phyloP scores from a whole-genome alignment of 805 yeast species.

The Ogataea methanolica region DNA sequence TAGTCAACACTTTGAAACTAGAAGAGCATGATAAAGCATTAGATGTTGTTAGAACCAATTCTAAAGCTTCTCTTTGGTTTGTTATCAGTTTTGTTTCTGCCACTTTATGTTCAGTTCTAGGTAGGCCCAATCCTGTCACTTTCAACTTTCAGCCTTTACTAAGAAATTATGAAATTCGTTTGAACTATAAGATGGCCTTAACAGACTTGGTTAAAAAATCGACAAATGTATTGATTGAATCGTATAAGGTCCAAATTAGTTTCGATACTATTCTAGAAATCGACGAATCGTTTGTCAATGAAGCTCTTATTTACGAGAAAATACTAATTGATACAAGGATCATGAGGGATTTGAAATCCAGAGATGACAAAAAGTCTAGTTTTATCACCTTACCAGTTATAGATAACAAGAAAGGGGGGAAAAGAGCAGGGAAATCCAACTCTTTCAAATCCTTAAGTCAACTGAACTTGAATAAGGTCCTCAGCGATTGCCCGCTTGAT shows the following conservation, averaged over 20 bases:
- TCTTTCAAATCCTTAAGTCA: conserved; percentile 18
- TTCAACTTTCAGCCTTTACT: conserved; percentile 31
- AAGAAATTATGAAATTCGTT: conserved; percentile 29
- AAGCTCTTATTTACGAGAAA: conserved; percentile 33
- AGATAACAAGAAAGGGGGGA: conserved; percentile 20
- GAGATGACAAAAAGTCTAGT: conserved; percentile 21
- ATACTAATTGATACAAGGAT: conserved; percentile 27
- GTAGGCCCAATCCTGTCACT: conserved; percentile 52
- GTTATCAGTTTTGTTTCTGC: conserved; percentile 45
- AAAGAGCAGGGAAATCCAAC: conserved; percentile 8
- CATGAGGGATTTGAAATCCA: conserved; percentile 16
- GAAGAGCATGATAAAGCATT: conserved; percentile 29
- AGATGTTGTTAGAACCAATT: conserved; percentile 28
- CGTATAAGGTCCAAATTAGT: conserved; percentile 42
- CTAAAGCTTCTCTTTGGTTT: conserved; percentile 45
- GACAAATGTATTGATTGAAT: conserved; percentile 47
- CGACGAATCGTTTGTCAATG: conserved; percentile 38
- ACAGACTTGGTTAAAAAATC: conserved; percentile 46
- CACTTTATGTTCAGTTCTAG: conserved; percentile 45
- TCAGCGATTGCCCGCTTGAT: conserved; percentile 28
- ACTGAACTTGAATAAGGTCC: conserved; percentile 12
- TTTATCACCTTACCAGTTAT: conserved; percentile 26
- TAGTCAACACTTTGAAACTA: conserved; percentile 25
- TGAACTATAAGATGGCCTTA: conserved; percentile 41
- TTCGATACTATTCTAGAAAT: conserved; percentile 37